phyloP scores from a whole-genome alignment of 163 green algal species.

The Chlorella variabilis region DNA sequence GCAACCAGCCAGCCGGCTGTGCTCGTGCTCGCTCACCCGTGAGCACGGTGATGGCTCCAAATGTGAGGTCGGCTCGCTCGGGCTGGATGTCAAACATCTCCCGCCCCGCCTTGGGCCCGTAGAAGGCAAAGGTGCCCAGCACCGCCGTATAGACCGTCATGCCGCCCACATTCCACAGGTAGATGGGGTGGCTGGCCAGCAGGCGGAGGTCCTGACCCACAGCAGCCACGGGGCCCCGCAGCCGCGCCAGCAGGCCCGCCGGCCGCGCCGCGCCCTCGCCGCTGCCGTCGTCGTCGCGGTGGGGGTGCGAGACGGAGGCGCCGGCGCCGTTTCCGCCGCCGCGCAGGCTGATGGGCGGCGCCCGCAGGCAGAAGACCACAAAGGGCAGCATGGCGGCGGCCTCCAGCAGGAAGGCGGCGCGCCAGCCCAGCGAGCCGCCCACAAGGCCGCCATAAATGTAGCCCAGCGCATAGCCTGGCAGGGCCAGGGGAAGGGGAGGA shows the following conservation, averaged over 20 bases:
- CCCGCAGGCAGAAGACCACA: constrained; percentile 73
- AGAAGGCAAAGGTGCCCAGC: constrained; percentile 91
- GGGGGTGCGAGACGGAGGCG: background rate
- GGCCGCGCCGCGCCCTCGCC: background rate
- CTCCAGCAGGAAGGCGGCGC: constrained; percentile 76
- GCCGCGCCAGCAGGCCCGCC: background rate
- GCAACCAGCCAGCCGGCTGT: background rate
- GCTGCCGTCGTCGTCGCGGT: background rate
- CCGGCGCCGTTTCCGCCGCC: background rate
- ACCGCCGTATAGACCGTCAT: constrained; percentile 64
- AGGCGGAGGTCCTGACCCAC: constrained; percentile 28
- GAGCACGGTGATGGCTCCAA: constrained; percentile 91
- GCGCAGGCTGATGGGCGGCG: constrained; percentile 20
- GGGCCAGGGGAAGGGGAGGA: background rate
- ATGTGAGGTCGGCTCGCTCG: constrained; percentile 79
- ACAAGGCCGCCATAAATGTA: constrained; percentile 80
- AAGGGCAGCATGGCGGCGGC: constrained; percentile 82
- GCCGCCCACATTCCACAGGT: constrained; percentile 42
- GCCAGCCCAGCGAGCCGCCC: constrained; percentile 69
- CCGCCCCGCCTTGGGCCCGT: constrained; percentile 86
- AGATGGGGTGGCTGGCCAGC: constrained; percentile 50
- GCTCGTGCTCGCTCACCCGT: constrained; percentile 73
- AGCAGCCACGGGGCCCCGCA: background rate
- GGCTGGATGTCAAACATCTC: constrained; percentile 73
- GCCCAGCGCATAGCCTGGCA: constrained; percentile 50